Conservation (phyloP, 208 protist genomes). For the Crithidia acanthocephali region DNA sequence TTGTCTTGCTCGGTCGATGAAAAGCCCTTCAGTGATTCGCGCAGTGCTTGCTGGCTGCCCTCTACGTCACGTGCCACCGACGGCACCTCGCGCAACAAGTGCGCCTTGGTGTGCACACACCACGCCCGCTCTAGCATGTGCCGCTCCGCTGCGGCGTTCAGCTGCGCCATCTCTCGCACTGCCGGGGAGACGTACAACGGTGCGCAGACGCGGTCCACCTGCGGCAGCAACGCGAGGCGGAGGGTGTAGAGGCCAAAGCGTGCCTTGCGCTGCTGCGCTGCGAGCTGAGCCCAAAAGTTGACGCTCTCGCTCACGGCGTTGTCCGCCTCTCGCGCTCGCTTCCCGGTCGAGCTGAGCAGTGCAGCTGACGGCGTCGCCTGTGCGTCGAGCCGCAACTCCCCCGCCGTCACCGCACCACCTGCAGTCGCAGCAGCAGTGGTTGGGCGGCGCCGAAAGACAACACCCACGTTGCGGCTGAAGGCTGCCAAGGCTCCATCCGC, state of each 20-base stretch:
- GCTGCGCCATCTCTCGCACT: conserved; percentile 43
- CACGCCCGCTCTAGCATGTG: conserved; percentile 57
- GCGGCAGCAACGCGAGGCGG: conserved; percentile 58
- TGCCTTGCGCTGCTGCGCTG: conserved; percentile 44
- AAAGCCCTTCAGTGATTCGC: conserved; percentile 17
- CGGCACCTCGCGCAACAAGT: conserved; percentile 62
- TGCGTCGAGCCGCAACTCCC: neutral
- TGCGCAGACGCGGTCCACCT: conserved; percentile 27
- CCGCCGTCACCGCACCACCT: neutral
- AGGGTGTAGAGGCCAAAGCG: conserved; percentile 63
- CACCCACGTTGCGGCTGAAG: conserved; percentile 47
- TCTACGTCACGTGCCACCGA: conserved; percentile 35
- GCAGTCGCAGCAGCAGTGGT: neutral
- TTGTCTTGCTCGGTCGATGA: conserved; percentile 5
- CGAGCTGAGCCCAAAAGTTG: conserved; percentile 19
- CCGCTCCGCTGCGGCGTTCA: conserved; percentile 65
- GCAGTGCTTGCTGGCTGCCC: conserved; percentile 14
- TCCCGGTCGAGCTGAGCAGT: neutral
- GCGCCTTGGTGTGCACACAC: conserved; percentile 55
- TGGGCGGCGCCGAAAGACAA: conserved; percentile 43
- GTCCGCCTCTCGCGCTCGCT: neutral
- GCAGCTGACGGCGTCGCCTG: neutral
- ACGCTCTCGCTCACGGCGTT: neutral
- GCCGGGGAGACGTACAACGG: conserved; percentile 61
- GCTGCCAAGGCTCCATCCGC: conserved; percentile 45